Percentiles rank a stretch among this genome's conserved stretches.
Evolutionary conservation across 371 early-diverging fungal species (phyloP).

Genomic region (Actinomortierella wolfii): DNA sequence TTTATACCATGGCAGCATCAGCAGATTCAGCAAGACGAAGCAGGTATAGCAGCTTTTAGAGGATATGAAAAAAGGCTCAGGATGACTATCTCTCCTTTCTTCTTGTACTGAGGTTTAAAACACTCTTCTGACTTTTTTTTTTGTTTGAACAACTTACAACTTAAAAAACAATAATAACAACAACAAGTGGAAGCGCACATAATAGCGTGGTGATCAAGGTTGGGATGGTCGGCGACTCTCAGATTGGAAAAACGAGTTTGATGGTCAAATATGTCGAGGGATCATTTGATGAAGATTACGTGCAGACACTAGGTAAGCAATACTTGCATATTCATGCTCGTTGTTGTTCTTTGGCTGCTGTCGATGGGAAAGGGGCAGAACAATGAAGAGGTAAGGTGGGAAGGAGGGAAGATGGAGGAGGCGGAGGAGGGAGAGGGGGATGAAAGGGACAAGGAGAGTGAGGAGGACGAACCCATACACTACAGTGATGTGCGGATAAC

Average conservation of each 20-base stretch:
- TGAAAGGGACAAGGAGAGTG: neutral
- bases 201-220: slow-evolving; percentile 86
- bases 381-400: neutral
- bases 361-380: neutral
- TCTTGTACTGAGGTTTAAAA: too few species aligned
- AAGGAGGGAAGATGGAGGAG: neutral
- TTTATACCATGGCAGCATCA: too few species aligned
- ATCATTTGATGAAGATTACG: slow-evolving; percentile 93
- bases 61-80: too few species aligned
- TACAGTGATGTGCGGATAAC: too few species aligned
- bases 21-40: too few species aligned
- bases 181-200: slow-evolving; percentile 18
- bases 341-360: neutral
- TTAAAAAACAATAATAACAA: too few species aligned
- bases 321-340: neutral
- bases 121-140: too few species aligned
- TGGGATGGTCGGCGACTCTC: slow-evolving; percentile 98
- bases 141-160: too few species aligned
- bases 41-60: too few species aligned
- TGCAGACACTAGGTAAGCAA: slow-evolving; percentile 89
- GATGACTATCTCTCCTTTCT: too few species aligned
- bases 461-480: too few species aligned
- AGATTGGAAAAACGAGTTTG: slow-evolving; percentile 98
- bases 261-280: slow-evolving; percentile 99
- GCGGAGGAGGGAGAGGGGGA: neutral